A percentile compares a stretch with the other conserved stretches of the same genome.
These are phyloP conservation scores for Saturnispora bothae DNA, from an alignment of 805 yeast genomes.

Conservation along the genomic window DNA sequence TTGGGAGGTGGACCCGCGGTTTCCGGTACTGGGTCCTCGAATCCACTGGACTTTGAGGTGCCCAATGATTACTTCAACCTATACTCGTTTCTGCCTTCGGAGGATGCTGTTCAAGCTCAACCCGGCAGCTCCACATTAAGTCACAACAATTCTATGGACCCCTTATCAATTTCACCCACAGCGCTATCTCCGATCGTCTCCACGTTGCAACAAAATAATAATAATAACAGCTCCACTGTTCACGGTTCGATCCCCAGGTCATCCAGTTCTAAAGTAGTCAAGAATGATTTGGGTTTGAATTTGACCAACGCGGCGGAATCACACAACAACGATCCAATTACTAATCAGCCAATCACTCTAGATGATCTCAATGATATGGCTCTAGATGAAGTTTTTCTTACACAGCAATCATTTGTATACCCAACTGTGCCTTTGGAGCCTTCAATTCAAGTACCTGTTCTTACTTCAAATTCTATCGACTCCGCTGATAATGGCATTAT, in stretches of 20 bases:
- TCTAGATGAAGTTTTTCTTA: slow-evolving; percentile 8
- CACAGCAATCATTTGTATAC: slow-evolving; percentile 5
- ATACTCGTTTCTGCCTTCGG: slow-evolving; percentile 1
- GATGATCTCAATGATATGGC: slow-evolving; percentile 5
- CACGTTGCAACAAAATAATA: too few relatives aligned
- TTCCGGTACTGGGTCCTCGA: not conserved
- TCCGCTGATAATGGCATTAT: too few relatives aligned
- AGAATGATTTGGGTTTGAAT: too few relatives aligned
- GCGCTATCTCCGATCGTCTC: not conserved
- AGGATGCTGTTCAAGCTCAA: not conserved
- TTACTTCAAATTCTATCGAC: not conserved
- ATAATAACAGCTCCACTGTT: too few relatives aligned
- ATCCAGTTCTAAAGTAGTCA: too few relatives aligned
- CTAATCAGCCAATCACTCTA: not conserved
- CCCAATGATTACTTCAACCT: slow-evolving; percentile 6
- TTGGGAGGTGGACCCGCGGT: not conserved
- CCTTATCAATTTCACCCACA: slow-evolving; percentile 1
- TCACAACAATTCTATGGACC: not conserved
- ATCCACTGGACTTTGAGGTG: slow-evolving; percentile 4
- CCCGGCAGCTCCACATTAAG: too few relatives aligned
- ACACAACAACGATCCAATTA: too few relatives aligned
- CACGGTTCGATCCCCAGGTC: too few relatives aligned
- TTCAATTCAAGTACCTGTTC: not conserved
- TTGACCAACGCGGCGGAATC: too few relatives aligned
- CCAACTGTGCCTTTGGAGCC: slow-evolving; percentile 4